Base-by-base conservation (phyloP, 176 grass and related monocot species). In the Guadua angustifolia region DNA sequence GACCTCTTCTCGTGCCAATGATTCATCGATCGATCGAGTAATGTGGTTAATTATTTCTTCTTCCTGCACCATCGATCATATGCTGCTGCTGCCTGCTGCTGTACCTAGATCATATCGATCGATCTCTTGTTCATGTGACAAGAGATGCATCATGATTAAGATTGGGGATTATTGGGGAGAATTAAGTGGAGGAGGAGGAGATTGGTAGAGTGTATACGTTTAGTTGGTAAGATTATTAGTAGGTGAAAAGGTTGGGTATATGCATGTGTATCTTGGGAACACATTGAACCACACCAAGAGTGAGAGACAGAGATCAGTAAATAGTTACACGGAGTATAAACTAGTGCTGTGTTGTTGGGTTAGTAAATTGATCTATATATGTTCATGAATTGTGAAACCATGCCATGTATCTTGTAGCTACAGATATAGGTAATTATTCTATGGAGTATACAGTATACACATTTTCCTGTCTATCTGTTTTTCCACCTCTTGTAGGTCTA, bases 1-100 rank as follows among this genome's bases (percentile, higher is more conserved):
- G 90, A 93, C 82, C 75, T 84, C 32, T 87, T 92, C 81, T 91
- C 90, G 66, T 81, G 46, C 73, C 82, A 84, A 94, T 85, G 77
- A 91, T 81, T 17, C 32, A 83, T 63, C 72, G 64, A 87, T 69
- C 72, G 71, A 77, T 73, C 79, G 73, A 89, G 79, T 78, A 88
- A 89, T 66, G 58, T 63, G 78, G 78, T 81, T 81, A 85, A 86
- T 82, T 90, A 78, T 82, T 73, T 82, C 66, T 64, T 56, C 43
- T 64, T 71, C 88, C 81, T 85, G 87, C 82, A 63, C 79, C 49
- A 68, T 45, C 69, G 52, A 68, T 45, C 69, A 52, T 59, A 75
- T 79, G 40, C 38, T 59, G 42, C 50, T 29, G 61, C 59, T 29
- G 61, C n/a, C 58, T 5, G 72, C 40, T 25, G 25, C 51, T 80